Percentiles rank a stretch among this genome's conserved stretches.
Evolutionary conservation across 2,329 filamentous ascomycete genomes (phyloP).

Genomic region (Ceratocystis papillata): DNA sequence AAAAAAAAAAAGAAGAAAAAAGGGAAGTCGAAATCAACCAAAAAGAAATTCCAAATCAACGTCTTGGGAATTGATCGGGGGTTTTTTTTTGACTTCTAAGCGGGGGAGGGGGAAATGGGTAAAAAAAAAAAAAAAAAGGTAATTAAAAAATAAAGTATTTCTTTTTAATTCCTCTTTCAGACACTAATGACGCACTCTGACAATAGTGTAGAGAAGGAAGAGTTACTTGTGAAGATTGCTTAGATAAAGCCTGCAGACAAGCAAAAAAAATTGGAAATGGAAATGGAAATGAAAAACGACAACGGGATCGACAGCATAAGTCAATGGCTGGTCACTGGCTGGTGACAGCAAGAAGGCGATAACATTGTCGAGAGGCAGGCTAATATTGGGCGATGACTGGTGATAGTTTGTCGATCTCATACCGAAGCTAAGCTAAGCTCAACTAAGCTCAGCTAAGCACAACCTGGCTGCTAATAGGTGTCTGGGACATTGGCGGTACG

Average conservation of each 20-base stretch:
- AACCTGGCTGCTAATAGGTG: not conserved
- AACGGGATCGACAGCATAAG: too few species aligned
- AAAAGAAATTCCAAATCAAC: conserved; percentile 2
- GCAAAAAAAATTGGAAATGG: not conserved
- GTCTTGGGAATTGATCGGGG: not conserved
- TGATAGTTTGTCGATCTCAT: not conserved
- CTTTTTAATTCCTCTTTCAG: not conserved
- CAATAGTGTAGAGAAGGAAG: not conserved
- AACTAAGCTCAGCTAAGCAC: not conserved
- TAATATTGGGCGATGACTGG: too few species aligned
- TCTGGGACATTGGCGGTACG: not conserved
- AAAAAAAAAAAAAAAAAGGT: not conserved
- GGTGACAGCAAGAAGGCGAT: too few species aligned
- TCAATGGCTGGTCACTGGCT: too few species aligned
- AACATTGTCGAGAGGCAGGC: too few species aligned
- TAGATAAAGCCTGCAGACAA: not conserved
- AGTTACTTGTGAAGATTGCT: not conserved
- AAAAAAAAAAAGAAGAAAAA: conserved; percentile 1
- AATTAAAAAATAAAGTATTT: conserved; percentile 2
- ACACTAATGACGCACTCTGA: conserved; percentile 16
- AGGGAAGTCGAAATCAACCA: not conserved
- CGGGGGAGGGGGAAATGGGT: not conserved
- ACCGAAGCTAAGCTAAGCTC: not conserved
- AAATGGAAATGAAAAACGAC: not conserved
- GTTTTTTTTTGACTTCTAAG: not conserved